These are phyloP conservation scores for Linum tenue DNA, from an alignment of 345 rosid genomes.

Conservation along the genomic window DNA sequence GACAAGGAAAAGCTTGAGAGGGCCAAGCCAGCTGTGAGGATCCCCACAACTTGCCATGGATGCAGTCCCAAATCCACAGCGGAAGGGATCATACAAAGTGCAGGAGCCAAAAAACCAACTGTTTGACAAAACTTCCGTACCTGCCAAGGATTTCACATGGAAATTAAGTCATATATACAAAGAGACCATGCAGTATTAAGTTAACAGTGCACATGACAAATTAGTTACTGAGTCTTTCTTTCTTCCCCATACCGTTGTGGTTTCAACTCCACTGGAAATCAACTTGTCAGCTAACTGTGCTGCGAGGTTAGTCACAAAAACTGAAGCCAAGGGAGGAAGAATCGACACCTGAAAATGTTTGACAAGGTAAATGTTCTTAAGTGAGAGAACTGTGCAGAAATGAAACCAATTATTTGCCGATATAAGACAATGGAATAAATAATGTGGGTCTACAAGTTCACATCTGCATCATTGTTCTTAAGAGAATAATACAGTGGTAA, in stretches of 20 bases:
- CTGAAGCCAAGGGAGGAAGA: constrained; percentile 92
- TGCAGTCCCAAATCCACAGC: constrained; percentile 81
- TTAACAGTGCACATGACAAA: constrained; percentile 11
- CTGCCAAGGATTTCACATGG: constrained; percentile 26
- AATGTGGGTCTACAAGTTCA: background rate
- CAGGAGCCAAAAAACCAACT: constrained; percentile 83
- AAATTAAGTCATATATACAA: background rate
- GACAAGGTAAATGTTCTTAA: background rate
- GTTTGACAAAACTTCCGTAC: constrained; percentile 92
- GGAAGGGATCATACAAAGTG: constrained; percentile 74
- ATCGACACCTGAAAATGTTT: constrained; percentile 64
- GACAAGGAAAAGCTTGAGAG: constrained; percentile 88
- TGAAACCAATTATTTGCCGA: background rate
- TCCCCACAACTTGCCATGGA: constrained; percentile 88
- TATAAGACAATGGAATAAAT: background rate
- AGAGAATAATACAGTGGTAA: background rate
- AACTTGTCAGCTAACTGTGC: constrained; percentile 80
- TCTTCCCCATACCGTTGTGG: constrained; percentile 53
- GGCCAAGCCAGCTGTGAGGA: constrained; percentile 79
- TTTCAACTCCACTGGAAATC: constrained; percentile 69
- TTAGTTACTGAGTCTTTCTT: background rate
- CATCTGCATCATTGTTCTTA: constrained; percentile 3
- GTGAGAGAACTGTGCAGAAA: background rate
- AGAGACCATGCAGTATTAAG: background rate
- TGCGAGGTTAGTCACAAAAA: constrained; percentile 65